Base-by-base conservation (phyloP, 371 early-diverging fungal genomes). In the Mycotypha africana region DNA sequence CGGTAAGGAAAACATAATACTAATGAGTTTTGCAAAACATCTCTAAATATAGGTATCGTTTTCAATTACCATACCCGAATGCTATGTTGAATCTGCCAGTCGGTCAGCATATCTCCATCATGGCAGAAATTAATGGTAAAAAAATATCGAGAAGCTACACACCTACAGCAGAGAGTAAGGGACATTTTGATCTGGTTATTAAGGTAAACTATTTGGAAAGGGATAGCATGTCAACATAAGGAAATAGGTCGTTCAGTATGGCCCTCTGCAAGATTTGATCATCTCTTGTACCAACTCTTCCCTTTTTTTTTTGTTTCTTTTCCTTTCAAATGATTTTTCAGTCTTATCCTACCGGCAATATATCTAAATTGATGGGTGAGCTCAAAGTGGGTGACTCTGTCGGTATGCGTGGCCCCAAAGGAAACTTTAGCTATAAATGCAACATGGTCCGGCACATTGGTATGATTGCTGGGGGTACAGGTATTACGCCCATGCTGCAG, bases 401-500 rank as follows among this genome's bases (percentile, higher is more conserved):
- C 37, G 71, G 77, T 34, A 85, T 92, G 15, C 79, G 85, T 50
- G 97, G 96, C 4, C 97, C 97, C 19, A 93, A 91, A 67, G 97
- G 97, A 12, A 76, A 81, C 30, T 95, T 95, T 73, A 78, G 60
- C 47, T 95, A 95, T 75, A 70, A 65, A n/a, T 81, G 89, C 35
- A 93, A 93, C 64, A 79, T 91, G 78, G 77, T 80, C 38, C 70
- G 78, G 24, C 73, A 74, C 9, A 67, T 98, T 24, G 92, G 92
- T 37, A 96, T 98, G 97, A 84, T 98, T 55, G 90, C 92, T 34
- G 95, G 94, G 35, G 91, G 90, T 44, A 86, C 92, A 26, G 93
- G 96, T 21, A 90, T 95, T 56, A 92, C 96, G 0, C 96, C 96
- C 21, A 95, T 95, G 95, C 76, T 85, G 46, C 95, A 93, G 79